These are phyloP conservation scores for Tetracladium marchalianum DNA, from an alignment of 495 filamentous ascomycete genomes.

Conservation along the genomic window DNA sequence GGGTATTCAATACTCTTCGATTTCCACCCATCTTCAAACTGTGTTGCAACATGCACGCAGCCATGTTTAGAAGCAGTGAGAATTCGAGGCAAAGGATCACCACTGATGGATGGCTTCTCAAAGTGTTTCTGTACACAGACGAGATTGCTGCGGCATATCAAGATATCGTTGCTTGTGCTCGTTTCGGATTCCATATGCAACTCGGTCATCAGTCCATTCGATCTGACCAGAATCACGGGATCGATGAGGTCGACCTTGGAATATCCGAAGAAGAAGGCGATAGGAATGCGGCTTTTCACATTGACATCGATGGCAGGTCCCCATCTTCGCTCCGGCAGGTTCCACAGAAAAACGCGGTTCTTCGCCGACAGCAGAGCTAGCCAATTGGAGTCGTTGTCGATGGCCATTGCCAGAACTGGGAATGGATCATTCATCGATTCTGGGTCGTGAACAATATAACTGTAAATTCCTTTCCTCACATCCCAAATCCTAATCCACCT, in stretches of 20 bases:
- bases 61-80: slow-evolving; percentile 31
- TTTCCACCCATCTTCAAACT: slow-evolving; percentile 23
- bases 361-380: slow-evolving; percentile 50
- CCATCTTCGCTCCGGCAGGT: slow-evolving; percentile 41
- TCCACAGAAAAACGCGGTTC: slow-evolving; percentile 48
- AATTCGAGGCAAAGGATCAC: slow-evolving; percentile 17
- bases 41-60: slow-evolving; percentile 35
- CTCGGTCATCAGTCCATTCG: slow-evolving; percentile 47
- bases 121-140: slow-evolving; percentile 31
- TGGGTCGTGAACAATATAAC: slow-evolving; percentile 28
- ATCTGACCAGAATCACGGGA: slow-evolving; percentile 43
- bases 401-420: slow-evolving; percentile 48
- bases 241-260: slow-evolving; percentile 24
- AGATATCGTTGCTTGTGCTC: slow-evolving; percentile 23
- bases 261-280: slow-evolving; percentile 46
- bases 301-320: slow-evolving; percentile 33
- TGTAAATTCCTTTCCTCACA: slow-evolving; percentile 30
- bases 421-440: slow-evolving; percentile 27
- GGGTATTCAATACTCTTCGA: slow-evolving; percentile 23
- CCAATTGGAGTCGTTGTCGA: slow-evolving; percentile 50
- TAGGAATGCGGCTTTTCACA: slow-evolving; percentile 40
- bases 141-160: slow-evolving; percentile 34
- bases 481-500: slow-evolving; percentile 51
- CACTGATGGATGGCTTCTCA: slow-evolving; percentile 21
- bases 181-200: slow-evolving; percentile 24